Conservation (phyloP, 139 green algal species). For the Auxenochlorella pyrenoidosa region DNA sequence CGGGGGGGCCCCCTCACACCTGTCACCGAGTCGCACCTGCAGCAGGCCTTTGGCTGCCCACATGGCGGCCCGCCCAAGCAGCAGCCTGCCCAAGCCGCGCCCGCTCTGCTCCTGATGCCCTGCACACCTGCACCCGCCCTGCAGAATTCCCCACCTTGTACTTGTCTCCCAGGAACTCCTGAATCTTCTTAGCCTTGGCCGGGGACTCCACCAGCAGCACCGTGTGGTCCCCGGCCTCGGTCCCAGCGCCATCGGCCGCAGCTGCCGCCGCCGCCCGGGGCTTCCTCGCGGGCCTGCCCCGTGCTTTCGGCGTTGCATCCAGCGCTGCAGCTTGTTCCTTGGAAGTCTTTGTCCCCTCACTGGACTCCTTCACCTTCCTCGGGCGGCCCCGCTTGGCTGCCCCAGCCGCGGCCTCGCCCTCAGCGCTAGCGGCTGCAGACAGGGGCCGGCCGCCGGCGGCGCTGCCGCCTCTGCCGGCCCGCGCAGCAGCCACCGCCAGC, state of each 20-base stretch:
- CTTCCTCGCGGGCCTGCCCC: background rate
- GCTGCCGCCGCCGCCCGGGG: background rate
- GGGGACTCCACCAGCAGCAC: conserved; percentile 95
- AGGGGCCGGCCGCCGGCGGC: background rate
- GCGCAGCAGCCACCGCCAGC: background rate
- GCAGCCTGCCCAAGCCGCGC: too few species aligned
- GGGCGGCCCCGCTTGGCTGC: too few species aligned
- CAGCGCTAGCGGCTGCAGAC: background rate
- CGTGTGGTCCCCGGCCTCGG: background rate
- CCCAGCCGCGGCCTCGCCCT: background rate
- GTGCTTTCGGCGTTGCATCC: background rate
- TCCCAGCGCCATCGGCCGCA: background rate
- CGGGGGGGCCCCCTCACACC: background rate
- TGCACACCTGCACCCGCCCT: too few species aligned
- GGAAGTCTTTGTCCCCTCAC: too few species aligned
- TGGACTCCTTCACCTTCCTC: too few species aligned
- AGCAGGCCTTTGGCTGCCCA: background rate
- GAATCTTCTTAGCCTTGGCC: conserved; percentile 94
- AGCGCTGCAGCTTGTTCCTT: background rate
- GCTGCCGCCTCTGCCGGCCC: background rate
- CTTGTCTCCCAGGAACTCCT: conserved; percentile 82
- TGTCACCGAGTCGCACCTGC: background rate
- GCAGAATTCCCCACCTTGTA: conserved; percentile 24
- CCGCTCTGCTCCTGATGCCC: too few species aligned
- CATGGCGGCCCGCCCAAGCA: too few species aligned